Evolutionary conservation across 306 rosid genomes (phyloP), one percentile per base, ranked within the genome.

Genomic region (Mucuna pruriens): DNA sequence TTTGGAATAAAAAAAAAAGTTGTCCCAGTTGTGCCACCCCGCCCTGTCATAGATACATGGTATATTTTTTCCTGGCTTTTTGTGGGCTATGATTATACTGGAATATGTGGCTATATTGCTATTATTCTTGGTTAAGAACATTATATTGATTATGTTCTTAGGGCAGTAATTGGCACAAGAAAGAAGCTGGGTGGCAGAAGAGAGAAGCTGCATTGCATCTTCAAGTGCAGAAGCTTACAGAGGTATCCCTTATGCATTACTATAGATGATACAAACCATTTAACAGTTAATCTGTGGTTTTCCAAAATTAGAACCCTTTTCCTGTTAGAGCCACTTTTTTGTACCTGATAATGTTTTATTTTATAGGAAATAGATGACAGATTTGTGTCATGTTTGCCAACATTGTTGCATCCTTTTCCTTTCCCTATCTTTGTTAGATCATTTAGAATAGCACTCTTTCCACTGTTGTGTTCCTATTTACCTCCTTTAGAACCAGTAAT

Each of bases 121-220:
- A 17, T 64, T 13, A 77, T 71, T 78, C 62, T 72, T 82, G 38
- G 65, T 81, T 83, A 66, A 72, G 54, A 63, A 52, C 76, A 42
- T 39, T 20, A 11, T 76, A 25, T 23, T 11, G 26, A 33, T 69
- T 66, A 39, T 80, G 51, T 83, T 75, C 45, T 74, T 74, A 94
- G 97, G 87, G 42, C 58, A 88, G 84, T 76, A 75, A 79, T 73
- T 93, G 97, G 94, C 42, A 48, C 71, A 89, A 75, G 69, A 89
- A 86, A 81, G 97, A 90, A 87, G 90, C 86, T 16, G 69, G 80
- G 58, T 91, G 97, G 97, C 25, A 16, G 77, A 84, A 72, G 64
- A 66, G 9, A 69, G 92, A 90, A 84, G 77, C 86, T 79, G 87
- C 74, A 71, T 75, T 86, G 86, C 64, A 15, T 65, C 48, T 12